Percentiles rank a stretch among this genome's conserved stretches.
Conservation (phyloP, 116 monocot species). For the Iris pallida region DNA sequence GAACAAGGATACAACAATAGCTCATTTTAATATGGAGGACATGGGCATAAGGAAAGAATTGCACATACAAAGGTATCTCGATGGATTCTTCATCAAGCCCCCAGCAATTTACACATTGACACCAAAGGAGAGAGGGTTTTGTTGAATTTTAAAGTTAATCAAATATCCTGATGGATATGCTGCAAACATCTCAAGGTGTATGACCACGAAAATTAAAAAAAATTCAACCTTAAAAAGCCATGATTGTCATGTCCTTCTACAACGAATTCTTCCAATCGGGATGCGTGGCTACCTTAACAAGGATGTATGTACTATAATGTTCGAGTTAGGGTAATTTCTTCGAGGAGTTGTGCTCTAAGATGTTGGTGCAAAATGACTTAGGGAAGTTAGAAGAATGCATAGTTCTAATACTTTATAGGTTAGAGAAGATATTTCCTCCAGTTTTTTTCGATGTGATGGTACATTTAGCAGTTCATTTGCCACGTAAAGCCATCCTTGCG, state of each 20-base stretch:
- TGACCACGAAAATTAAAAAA: not conserved
- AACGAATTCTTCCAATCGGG: constrained; percentile 3
- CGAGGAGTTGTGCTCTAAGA: constrained; percentile 2
- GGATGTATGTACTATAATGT: not conserved
- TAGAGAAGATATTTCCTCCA: not conserved
- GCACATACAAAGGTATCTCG: not conserved
- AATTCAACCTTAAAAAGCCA: not conserved
- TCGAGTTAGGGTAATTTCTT: not conserved
- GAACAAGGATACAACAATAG: not conserved
- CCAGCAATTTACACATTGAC: not conserved
- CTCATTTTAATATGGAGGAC: not conserved
- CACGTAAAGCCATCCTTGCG: not conserved
- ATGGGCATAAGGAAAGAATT: not conserved
- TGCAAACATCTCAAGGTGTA: constrained; percentile 8
- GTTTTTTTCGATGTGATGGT: constrained; percentile 17
- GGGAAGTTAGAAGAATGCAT: not conserved
- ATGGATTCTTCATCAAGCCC: not conserved
- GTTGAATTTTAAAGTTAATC: not conserved
- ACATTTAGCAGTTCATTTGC: constrained; percentile 13
- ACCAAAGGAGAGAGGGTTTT: not conserved
- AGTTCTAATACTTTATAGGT: not conserved
- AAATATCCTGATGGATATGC: constrained; percentile 3
- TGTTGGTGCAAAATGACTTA: not conserved
- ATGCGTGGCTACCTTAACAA: not conserved
- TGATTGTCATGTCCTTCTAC: constrained; percentile 8